A percentile compares a stretch with the other conserved stretches of the same genome.
These are phyloP conservation scores for Candida pseudofarinosa DNA, from an alignment of 805 yeast species.

Conservation along the genomic window DNA sequence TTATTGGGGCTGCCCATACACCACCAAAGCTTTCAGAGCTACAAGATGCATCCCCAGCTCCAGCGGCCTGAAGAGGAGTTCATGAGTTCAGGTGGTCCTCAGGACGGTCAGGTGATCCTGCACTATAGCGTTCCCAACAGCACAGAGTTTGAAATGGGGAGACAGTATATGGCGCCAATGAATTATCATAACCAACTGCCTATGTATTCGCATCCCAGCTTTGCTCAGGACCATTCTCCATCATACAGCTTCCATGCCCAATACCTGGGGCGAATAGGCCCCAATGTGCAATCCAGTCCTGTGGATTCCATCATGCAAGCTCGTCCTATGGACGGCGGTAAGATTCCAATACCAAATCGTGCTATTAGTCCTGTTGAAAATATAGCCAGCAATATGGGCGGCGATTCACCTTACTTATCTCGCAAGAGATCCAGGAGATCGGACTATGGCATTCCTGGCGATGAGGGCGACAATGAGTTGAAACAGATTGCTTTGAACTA, in stretches of 20 bases:
- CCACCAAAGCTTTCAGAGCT: conserved; percentile 6
- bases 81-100: neutral
- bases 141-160: conserved; percentile 7
- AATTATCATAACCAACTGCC: conserved; percentile 16
- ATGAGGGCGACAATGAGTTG: conserved; percentile 34
- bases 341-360: conserved; percentile 3
- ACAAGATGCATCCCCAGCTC: conserved; percentile 4
- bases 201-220: conserved; percentile 12
- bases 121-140: conserved; percentile 5
- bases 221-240: conserved; percentile 4
- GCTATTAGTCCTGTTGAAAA: conserved; percentile 6
- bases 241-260: conserved; percentile 1
- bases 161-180: conserved; percentile 13
- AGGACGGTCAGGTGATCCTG: conserved; percentile 1
- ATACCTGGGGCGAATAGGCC: neutral
- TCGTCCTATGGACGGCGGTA: conserved; percentile 2
- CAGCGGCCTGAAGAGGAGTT: neutral
- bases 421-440: conserved; percentile 26
- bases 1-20: conserved; percentile 8
- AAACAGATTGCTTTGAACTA: conserved; percentile 34
- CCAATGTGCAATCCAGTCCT: neutral
- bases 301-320: conserved; percentile 1
- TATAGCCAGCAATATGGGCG: conserved; percentile 2
- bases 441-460: conserved; percentile 28
- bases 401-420: conserved; percentile 3